Evolutionary conservation across 768 basidiomycete genomes (phyloP).

Genomic region (Boletellus ananiceps): DNA sequence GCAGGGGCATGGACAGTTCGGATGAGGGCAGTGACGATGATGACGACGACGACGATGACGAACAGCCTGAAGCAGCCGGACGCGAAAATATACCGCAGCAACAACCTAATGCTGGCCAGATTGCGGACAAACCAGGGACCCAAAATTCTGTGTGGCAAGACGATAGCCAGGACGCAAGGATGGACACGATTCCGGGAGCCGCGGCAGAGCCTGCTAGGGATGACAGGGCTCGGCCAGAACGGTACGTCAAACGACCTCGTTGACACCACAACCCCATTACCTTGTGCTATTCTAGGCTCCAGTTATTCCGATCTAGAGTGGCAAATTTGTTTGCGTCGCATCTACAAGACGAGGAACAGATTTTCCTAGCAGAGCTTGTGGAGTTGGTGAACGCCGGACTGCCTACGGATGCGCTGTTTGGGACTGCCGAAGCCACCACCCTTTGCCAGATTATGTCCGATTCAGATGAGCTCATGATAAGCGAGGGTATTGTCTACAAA

Average conservation of each 20-base stretch:
- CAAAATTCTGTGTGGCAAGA: constrained; percentile 65
- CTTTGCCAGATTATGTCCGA: constrained; percentile 75
- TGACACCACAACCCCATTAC: not conserved
- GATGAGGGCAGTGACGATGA: constrained; percentile 40
- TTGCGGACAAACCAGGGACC: constrained; percentile 29
- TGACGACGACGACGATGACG: constrained; percentile 48
- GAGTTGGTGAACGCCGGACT: constrained; percentile 76
- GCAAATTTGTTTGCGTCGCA: constrained; percentile 64
- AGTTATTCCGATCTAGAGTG: constrained; percentile 76
- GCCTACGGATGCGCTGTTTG: constrained; percentile 63
- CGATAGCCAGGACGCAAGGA: constrained; percentile 60
- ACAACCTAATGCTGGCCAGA: constrained; percentile 20
- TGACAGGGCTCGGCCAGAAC: constrained; percentile 47
- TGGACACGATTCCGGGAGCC: constrained; percentile 46
- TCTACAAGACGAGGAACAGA: constrained; percentile 72
- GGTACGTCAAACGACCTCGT: constrained; percentile 42
- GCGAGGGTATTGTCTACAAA: constrained; percentile 83
- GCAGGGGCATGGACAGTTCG: constrained; percentile 44
- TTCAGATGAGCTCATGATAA: constrained; percentile 73
- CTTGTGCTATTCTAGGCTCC: constrained; percentile 44
- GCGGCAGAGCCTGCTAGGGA: constrained; percentile 35
- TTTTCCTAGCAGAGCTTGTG: constrained; percentile 66
- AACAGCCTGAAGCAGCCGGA: constrained; percentile 32
- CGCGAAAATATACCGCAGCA: constrained; percentile 49
- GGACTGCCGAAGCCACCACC: constrained; percentile 72